Conservation (phyloP, 306 rosid genomes). For the Hippophae rhamnoides region DNA sequence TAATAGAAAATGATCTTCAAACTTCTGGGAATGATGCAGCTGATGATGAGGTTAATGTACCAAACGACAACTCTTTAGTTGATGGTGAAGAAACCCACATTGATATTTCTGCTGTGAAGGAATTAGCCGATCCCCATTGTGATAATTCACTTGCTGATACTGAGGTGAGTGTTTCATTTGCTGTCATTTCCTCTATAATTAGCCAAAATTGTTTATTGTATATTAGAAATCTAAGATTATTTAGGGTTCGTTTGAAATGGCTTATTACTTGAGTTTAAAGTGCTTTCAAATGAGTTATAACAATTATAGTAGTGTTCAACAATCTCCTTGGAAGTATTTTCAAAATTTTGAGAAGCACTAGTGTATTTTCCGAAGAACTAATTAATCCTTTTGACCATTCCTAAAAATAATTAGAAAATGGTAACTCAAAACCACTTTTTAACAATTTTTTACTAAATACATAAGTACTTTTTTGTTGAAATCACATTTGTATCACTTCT, state of each 20-base stretch:
- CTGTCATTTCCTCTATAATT: neutral
- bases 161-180: slow-evolving; percentile 32
- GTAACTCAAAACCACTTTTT: too few relatives aligned
- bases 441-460: too few relatives aligned
- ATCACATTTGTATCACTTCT: too few relatives aligned
- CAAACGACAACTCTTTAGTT: slow-evolving; percentile 23
- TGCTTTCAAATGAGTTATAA: too few relatives aligned
- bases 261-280: neutral
- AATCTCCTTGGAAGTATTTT: too few relatives aligned
- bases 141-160: slow-evolving; percentile 29
- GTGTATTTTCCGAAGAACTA: too few relatives aligned
- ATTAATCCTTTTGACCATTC: too few relatives aligned
- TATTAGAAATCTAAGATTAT: neutral
- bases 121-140: slow-evolving; percentile 15
- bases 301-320: too few relatives aligned
- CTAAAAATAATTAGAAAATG: too few relatives aligned
- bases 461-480: too few relatives aligned
- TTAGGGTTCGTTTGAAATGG: neutral
- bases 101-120: slow-evolving; percentile 27
- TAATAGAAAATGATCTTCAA: slow-evolving; percentile 28
- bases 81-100: slow-evolving; percentile 22
- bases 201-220: neutral
- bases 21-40: slow-evolving; percentile 26
- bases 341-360: too few relatives aligned
- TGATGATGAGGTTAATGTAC: slow-evolving; percentile 22